Percentiles rank a stretch among this genome's conserved stretches.
Evolutionary conservation across 148 eudicot species (phyloP).

Genomic region (Spergularia marina): DNA sequence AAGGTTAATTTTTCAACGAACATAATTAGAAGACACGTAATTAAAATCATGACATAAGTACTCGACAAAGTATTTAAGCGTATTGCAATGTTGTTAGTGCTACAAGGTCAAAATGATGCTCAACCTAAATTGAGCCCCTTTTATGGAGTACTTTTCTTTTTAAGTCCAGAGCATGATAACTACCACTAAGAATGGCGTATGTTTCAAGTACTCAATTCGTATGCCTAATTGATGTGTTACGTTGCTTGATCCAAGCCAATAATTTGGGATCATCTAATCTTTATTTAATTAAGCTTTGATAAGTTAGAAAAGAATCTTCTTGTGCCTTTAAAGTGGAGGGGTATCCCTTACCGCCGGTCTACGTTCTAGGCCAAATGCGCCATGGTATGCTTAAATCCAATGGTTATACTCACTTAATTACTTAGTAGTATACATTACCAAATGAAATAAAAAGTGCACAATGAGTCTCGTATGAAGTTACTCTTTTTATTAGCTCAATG

Average conservation of each 20-base stretch:
- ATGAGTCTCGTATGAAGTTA: no score
- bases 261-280: neutral
- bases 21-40: no score
- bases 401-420: no score
- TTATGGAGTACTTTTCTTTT: neutral
- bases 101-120: neutral
- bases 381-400: neutral
- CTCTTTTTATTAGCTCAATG: neutral
- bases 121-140: neutral
- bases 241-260: conserved; percentile 18
- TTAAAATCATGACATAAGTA: no score
- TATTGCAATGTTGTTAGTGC: neutral
- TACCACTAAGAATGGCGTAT: conserved; percentile 10
- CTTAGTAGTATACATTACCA: no score
- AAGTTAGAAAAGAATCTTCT: neutral
- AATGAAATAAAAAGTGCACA: no score
- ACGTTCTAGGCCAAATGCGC: neutral
- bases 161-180: conserved; percentile 6
- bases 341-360: neutral
- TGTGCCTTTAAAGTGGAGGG: neutral
- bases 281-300: conserved; percentile 8
- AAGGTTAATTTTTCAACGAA: no score
- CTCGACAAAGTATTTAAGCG: no score
- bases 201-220: conserved; percentile 11
- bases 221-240: conserved; percentile 2